phyloP scores from a whole-genome alignment of 371 early-diverging fungal genomes.

The Quaeritorhiza haematococci region DNA sequence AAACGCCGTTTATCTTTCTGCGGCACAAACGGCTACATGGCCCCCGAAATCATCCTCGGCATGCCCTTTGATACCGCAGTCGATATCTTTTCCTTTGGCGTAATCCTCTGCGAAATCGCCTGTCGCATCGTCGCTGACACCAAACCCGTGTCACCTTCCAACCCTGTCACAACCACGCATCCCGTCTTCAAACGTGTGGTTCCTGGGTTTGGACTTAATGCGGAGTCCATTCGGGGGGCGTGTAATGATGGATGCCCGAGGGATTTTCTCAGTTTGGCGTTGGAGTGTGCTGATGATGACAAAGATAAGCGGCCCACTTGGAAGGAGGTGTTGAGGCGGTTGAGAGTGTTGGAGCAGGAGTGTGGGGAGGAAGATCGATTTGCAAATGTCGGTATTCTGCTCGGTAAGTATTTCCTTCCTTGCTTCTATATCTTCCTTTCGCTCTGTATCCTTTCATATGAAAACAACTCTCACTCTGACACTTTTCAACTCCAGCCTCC shows the following conservation, averaged over 20 bases:
- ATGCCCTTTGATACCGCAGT: conserved; percentile 47
- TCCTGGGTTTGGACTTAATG: conserved; percentile 40
- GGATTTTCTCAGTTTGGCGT: conserved; percentile 22
- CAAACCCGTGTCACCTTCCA: conserved; percentile 22
- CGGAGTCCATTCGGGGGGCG: conserved; percentile 19
- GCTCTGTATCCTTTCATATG: not conserved
- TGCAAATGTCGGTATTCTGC: conserved; percentile 17
- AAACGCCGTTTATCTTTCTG: conserved; percentile 50
- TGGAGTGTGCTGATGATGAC: conserved; percentile 24
- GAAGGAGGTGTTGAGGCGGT: conserved; percentile 23
- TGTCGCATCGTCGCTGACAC: conserved; percentile 35
- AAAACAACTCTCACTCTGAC: not conserved
- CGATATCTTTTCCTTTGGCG: conserved; percentile 54
- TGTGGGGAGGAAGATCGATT: conserved; percentile 10
- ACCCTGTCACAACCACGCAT: not conserved
- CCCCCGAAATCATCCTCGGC: conserved; percentile 56
- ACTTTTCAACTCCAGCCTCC: not conserved
- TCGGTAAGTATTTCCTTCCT: conserved; percentile 11
- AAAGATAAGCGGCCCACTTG: conserved; percentile 13
- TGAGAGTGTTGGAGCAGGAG: conserved; percentile 23
- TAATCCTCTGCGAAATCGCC: conserved; percentile 50
- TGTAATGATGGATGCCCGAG: conserved; percentile 1
- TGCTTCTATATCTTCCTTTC: not conserved
- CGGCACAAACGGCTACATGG: conserved; percentile 54
- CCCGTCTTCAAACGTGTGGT: conserved; percentile 13